Base-by-base conservation (phyloP, 148 eudicot species). In the Nyssa sinensis region DNA sequence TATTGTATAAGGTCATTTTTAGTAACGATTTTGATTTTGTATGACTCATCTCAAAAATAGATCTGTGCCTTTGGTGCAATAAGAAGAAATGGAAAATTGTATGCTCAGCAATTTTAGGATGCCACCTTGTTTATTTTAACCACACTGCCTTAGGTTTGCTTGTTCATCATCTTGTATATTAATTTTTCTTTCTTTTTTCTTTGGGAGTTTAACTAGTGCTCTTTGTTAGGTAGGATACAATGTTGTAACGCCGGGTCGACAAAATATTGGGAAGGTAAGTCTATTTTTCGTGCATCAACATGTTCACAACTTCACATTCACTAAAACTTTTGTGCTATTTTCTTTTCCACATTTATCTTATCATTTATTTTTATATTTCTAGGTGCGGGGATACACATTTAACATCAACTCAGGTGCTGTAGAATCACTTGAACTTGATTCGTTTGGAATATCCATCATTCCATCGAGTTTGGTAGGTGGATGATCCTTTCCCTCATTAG, bases 351-450 rank as follows among this genome's bases (percentile, higher is more conserved):
- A 62, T 23, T 37, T 27, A 62, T 37, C 35, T 72, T 0, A 53
- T 66, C 17, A 19, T 47, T 77, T 49, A 23, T 60, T 24, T 41
- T 60, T 44, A 19, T 67, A 32, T 33, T 53, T 81, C 14, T 69
- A 91, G 96, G 91, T 91, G 69, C 93, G 93, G 62, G 96, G 96
- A 24, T 91, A 82, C 83, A 79, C 81, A 70, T 91, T 88, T 69
- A 69, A 87, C 78, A 81, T 88, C 57, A 85, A 87, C 81, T 85
- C 93, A 21, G 96, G 96, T 62, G 77, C 70, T 37, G 87, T 91
- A 67, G 91, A 85, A 73, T 85, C 88, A 49, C 87, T 91, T 27
- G 96, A 91, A 78, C 86, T 91, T 55, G 96, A 91, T 72, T 83
- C 96, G 17, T 91, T 91, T 78, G 96, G 96, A 47, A 70, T 82